Evolutionary conservation across 2,329 filamentous ascomycete genomes (phyloP), one percentile per base, ranked within the genome.

Genomic region (Colletotrichum euphorbiae): DNA sequence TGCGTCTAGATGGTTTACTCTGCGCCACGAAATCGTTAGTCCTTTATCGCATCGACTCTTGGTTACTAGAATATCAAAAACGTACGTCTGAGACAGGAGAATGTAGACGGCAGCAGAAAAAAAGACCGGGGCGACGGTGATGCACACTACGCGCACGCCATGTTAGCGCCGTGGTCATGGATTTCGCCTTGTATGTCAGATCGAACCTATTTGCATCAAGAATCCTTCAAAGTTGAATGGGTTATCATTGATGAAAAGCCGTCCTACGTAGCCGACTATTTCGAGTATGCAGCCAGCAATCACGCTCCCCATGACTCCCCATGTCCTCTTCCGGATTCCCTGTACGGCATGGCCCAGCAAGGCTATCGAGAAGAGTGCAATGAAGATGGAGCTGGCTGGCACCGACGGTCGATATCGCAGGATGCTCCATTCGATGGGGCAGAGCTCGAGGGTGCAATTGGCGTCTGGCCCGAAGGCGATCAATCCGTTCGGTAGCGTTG

Each of bases 221-320:
- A 92, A 92, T 0, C 84, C 87, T 0, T 75, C 72, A 74, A 90
- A 84, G 24, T 73, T 78, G 72, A 88, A 91, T 0, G 88, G 87
- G 62, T 91, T 87, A 15, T 82, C 73, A 63, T 86, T 81, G 63
- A 89, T 77, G 58, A 88, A 75, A 21, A 91, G 79, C 6, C 89
- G 82, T 0, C 87, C 89, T 0, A 80, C 78, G 66, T 92, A 92
- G 6, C 90, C 90, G 13, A 90, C 74, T n/a, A 90, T 83, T 73
- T 90, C 89, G 54, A 83, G 78, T 1, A 84, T 50, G 70, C 84
- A 87, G 3, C 89, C 89, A 2, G 81, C 71, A 1, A 86, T 74
- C 81, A 91, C 86, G 62, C 79, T 81, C 9, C 71, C 70, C 76
- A 80, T 80, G 69, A 82, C 85, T 56, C 78, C 80, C 78, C 80